These are phyloP conservation scores for Peribolospora kevripleyi DNA, from an alignment of 768 basidiomycete species.

Conservation along the genomic window DNA sequence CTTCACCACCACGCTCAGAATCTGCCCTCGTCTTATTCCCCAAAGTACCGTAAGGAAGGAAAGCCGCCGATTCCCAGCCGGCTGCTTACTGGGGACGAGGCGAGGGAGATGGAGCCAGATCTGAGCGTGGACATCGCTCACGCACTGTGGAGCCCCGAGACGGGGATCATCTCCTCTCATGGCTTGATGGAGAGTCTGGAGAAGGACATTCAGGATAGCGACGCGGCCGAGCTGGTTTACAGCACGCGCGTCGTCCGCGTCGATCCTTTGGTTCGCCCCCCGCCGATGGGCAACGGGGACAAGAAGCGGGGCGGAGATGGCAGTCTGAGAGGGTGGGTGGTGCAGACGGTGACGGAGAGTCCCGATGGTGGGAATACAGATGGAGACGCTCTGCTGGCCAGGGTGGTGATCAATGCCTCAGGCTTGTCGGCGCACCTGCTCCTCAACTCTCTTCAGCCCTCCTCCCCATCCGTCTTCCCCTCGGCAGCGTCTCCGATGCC, in stretches of 20 bases:
- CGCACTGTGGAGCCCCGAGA: constrained; percentile 60
- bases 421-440: constrained; percentile 37
- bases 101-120: constrained; percentile 54
- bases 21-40: constrained; percentile 28
- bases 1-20: constrained; percentile 39
- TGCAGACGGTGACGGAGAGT: constrained; percentile 39
- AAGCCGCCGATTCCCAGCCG: constrained; percentile 28
- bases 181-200: constrained; percentile 59
- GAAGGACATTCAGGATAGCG: constrained; percentile 48
- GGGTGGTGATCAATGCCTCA: constrained; percentile 56
- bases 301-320: constrained; percentile 15
- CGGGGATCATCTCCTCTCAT: constrained; percentile 79
- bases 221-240: constrained; percentile 43
- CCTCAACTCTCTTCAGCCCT: constrained; percentile 24
- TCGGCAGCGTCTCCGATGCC: neutral
- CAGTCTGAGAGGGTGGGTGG: constrained; percentile 55
- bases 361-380: constrained; percentile 10
- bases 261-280: constrained; percentile 30
- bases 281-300: constrained; percentile 12
- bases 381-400: constrained; percentile 42
- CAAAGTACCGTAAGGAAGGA: no score
- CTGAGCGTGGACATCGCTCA: constrained; percentile 42
- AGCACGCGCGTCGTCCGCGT: constrained; percentile 65
- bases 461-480: constrained; percentile 41
- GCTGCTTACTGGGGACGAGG: constrained; percentile 43